Base-by-base conservation (phyloP, 2,329 filamentous ascomycete genomes). In the Aspergillus vadensis region DNA sequence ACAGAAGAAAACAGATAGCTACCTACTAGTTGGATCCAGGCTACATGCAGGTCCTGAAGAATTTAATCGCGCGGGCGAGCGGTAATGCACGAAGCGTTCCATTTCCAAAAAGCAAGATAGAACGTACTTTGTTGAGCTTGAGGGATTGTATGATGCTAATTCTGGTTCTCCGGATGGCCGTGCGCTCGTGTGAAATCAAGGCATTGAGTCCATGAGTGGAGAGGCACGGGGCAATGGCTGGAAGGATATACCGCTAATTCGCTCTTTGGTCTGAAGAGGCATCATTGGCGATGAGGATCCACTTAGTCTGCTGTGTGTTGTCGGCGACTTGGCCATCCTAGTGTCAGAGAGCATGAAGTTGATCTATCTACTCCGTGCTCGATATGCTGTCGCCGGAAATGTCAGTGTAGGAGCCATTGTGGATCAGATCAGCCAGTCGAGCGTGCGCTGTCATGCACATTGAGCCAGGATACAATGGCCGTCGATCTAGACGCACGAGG, bases 131-230 rank as follows among this genome's bases (percentile, higher is more conserved):
- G 3, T 10, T 10, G 10, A 12, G 5, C n/a, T n/a, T n/a, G n/a
- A n/a, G n/a, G n/a, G n/a, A 50, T 27, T 19, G 47, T 12, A 17
- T 32, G 17, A 27, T 53, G 51, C 53, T 32, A 21, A 41, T 15
- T 21, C 36, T 47, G 52, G 21, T 47, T 55, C 53, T 47, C 47
- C 39, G 47, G 17, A 27, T 38, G 39, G 39, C 19, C 41, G 41
- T 44, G 25, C 25, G 53, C 53, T 55, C 39, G n/a, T 55, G 53
- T 41, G 44, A 25, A 44, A 55, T 47, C 43, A 30, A 55, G 41
- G 39, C 23, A 47, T 47, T 27, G 25, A 50, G 23, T 30, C 23
- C 52, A 32, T 9, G 52, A 55, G 52, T 47, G 52, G 52, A 47
- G 52, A 47, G 39, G 14, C 52, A 44, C 52, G 52, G 44, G 53